Percentiles rank a stretch among this genome's conserved stretches.
Evolutionary conservation across 2,329 filamentous ascomycete genomes (phyloP).

Genomic region (Amphichorda felina): DNA sequence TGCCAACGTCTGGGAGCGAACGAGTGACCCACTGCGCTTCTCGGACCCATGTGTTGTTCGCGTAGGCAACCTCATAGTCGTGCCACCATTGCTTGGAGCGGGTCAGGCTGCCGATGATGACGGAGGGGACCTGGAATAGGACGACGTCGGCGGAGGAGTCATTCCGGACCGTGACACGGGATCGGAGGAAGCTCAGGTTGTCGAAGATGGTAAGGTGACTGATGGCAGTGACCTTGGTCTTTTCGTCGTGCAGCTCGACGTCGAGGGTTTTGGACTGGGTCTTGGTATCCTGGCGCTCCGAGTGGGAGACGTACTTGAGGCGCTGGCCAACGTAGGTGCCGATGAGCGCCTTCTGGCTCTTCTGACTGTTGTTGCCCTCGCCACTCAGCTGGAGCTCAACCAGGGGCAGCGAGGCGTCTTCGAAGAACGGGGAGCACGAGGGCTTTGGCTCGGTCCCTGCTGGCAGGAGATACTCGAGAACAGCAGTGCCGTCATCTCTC

Average conservation of each 20-base stretch:
- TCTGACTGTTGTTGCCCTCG: conserved; percentile 11
- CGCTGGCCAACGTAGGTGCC: conserved; percentile 11
- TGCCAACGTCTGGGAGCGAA: conserved; percentile 12
- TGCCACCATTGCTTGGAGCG: conserved; percentile 9
- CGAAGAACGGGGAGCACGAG: conserved; percentile 1
- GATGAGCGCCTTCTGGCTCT: conserved; percentile 13
- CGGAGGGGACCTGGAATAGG: conserved; percentile 11
- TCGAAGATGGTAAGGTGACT: conserved; percentile 10
- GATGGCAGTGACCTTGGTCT: conserved; percentile 7
- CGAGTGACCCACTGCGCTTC: conserved; percentile 18
- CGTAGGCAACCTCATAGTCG: conserved; percentile 10
- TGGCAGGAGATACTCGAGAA: conserved; percentile 2
- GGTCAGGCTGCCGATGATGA: conserved; percentile 10
- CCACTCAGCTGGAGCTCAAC: conserved; percentile 11
- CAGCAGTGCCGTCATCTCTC: not conserved
- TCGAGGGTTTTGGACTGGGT: conserved; percentile 6
- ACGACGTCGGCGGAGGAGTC: conserved; percentile 1
- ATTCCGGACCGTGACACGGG: conserved; percentile 11
- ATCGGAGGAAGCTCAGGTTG: conserved; percentile 8
- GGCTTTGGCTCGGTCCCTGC: not conserved
- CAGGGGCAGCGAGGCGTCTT: conserved; percentile 6
- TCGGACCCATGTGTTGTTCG: conserved; percentile 18
- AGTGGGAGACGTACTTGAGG: conserved; percentile 11
- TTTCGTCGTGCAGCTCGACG: conserved; percentile 7
- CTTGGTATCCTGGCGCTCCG: not conserved